Evolutionary conservation across 805 yeast species (phyloP).

Genomic region (Schizosaccharomyces octosporus): DNA sequence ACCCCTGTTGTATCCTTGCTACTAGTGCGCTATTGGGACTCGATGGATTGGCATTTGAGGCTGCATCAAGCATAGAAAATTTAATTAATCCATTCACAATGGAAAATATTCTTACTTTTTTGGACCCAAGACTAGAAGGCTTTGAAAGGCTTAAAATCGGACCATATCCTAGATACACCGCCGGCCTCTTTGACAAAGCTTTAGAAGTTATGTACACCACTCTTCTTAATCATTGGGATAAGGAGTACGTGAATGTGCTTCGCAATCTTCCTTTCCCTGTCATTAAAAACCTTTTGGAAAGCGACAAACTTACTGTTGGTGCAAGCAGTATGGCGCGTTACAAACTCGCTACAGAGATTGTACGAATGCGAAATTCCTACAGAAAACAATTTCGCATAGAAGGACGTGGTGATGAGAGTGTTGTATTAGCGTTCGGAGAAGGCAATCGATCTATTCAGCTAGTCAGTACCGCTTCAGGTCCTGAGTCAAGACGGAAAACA

Average conservation of each 20-base stretch:
- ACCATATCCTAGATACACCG: conserved; percentile 14
- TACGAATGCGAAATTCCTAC: conserved; percentile 9
- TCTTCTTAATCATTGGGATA: conserved; percentile 2
- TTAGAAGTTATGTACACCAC: conserved; percentile 5
- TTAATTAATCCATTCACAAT: conserved; percentile 7
- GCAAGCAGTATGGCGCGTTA: conserved; percentile 13
- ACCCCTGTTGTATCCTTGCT: background rate
- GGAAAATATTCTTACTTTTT: conserved; percentile 9
- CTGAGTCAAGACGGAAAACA: conserved; percentile 6
- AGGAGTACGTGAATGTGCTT: conserved; percentile 3
- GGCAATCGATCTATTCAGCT: conserved; percentile 13
- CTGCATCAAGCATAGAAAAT: background rate
- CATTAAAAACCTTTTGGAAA: conserved; percentile 12
- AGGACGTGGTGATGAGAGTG: conserved; percentile 11
- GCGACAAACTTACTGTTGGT: conserved; percentile 9
- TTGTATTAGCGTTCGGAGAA: conserved; percentile 16
- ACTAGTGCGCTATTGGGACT: conserved; percentile 2
- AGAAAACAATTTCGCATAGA: conserved; percentile 5
- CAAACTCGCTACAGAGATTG: conserved; percentile 12
- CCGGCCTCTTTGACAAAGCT: conserved; percentile 8
- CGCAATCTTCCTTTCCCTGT: conserved; percentile 11
- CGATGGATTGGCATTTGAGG: background rate
- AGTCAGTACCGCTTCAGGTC: conserved; percentile 5
- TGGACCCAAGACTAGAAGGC: conserved; percentile 5
- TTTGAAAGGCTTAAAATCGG: conserved; percentile 7